Percentiles rank a stretch among this genome's conserved stretches.
These are phyloP conservation scores for Parachaetomium inaequale DNA, from an alignment of 495 filamentous ascomycete species.

Conservation along the genomic window DNA sequence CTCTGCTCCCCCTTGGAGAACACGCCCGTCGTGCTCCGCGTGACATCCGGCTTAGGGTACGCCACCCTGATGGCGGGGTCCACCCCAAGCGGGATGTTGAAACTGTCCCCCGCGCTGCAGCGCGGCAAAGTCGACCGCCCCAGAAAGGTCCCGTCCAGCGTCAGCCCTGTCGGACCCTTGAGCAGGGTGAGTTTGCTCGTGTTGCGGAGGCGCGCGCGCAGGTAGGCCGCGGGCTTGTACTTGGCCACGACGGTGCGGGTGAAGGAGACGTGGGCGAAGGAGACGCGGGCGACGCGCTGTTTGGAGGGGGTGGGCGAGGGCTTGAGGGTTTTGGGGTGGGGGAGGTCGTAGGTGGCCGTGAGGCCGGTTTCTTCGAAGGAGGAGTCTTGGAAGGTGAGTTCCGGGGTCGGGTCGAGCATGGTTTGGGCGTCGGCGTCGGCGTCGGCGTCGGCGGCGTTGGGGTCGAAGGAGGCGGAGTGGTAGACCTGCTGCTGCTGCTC, in stretches of 20 bases:
- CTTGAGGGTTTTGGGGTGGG: slow-evolving; percentile 47
- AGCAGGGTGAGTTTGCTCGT: slow-evolving; percentile 56
- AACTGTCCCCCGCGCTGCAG: slow-evolving; percentile 57
- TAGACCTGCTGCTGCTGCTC: neutral
- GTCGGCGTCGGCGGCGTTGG: neutral
- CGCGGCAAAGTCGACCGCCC: slow-evolving; percentile 57
- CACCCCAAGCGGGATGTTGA: slow-evolving; percentile 61
- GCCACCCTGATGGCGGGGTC: slow-evolving; percentile 59
- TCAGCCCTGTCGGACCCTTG: slow-evolving; percentile 57
- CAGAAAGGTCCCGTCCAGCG: slow-evolving; percentile 66
- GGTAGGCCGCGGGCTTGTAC: slow-evolving; percentile 61
- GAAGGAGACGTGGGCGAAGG: slow-evolving; percentile 43
- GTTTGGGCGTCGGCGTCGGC: slow-evolving; percentile 25
- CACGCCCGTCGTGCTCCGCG: slow-evolving; percentile 48
- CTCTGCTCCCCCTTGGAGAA: slow-evolving; percentile 57
- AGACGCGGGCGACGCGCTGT: slow-evolving; percentile 46
- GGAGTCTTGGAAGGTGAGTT: slow-evolving; percentile 42
- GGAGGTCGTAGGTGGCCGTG: slow-evolving; percentile 61
- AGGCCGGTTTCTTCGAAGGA: slow-evolving; percentile 52
- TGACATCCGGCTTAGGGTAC: slow-evolving; percentile 61
- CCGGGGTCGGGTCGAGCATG: slow-evolving; percentile 29
- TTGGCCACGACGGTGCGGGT: slow-evolving; percentile 61
- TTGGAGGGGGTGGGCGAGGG: slow-evolving; percentile 42
- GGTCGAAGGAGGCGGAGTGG: neutral
- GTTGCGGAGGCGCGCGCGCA: slow-evolving; percentile 61